These are phyloP conservation scores for Tulasnella calospora DNA, from an alignment of 768 basidiomycete species.

Conservation along the genomic window DNA sequence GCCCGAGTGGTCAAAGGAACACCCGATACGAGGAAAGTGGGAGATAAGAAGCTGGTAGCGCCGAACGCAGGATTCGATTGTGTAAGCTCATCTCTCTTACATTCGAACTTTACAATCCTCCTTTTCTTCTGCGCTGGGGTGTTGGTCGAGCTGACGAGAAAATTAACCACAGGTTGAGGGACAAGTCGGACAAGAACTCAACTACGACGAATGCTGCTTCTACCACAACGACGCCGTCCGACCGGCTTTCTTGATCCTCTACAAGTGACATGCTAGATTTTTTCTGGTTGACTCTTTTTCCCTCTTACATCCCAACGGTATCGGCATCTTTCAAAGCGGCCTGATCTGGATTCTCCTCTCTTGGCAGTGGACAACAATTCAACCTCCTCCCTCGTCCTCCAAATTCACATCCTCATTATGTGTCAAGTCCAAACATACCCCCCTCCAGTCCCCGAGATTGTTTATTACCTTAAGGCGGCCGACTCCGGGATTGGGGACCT, in stretches of 20 bases:
- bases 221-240: constrained; percentile 21
- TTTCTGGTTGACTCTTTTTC: background rate
- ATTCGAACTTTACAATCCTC: background rate
- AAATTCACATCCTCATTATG: background rate
- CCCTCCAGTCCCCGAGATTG: background rate
- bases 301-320: background rate
- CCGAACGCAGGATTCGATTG: constrained; percentile 8
- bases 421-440: background rate
- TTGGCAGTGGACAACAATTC: background rate
- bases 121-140: background rate
- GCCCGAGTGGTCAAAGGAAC: constrained; percentile 17
- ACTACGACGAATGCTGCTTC: constrained; percentile 22
- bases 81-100: background rate
- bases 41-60: constrained; percentile 2
- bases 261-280: background rate
- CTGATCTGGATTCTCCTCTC: too few species aligned
- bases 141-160: too few species aligned
- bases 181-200: constrained; percentile 19
- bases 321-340: background rate
- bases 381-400: background rate
- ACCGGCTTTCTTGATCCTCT: constrained; percentile 21
- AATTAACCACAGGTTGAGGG: constrained; percentile 10
- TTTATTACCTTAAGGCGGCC: background rate
- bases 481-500: constrained; percentile 5
- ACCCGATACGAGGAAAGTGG: background rate